A percentile compares a stretch with the other conserved stretches of the same genome.
phyloP scores from a whole-genome alignment of 2,329 filamentous ascomycete species.

The Cordyceps cateniannulata region DNA sequence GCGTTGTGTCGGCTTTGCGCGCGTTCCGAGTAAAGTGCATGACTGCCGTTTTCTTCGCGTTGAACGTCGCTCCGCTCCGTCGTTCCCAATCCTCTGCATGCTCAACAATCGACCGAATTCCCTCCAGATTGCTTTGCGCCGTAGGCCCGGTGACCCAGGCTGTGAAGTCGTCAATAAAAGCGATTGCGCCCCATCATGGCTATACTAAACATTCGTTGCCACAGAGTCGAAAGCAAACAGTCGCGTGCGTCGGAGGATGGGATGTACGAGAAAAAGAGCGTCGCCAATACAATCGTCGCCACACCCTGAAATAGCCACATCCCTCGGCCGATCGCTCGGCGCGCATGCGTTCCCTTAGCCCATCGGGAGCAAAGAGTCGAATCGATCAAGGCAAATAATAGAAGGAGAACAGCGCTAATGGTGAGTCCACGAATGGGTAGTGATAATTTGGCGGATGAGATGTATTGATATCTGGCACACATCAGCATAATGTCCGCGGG shows the following conservation, averaged over 20 bases:
- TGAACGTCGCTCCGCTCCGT: conserved; percentile 21
- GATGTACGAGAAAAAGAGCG: no score
- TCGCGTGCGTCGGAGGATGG: no score
- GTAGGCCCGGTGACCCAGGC: conserved; percentile 15
- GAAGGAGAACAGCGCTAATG: background rate
- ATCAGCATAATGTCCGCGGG: background rate
- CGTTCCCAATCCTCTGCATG: conserved; percentile 18
- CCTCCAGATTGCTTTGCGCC: conserved; percentile 15
- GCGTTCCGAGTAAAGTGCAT: conserved; percentile 15
- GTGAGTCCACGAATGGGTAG: background rate
- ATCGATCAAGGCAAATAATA: background rate
- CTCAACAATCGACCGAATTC: conserved; percentile 20
- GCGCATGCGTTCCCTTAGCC: background rate
- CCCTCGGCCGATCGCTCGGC: background rate
- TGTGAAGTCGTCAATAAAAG: conserved; percentile 15
- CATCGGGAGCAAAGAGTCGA: background rate
- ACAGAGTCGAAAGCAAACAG: background rate
- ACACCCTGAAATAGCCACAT: no score
- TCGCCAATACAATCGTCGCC: no score
- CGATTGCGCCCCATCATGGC: conserved; percentile 5
- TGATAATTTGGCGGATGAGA: background rate
- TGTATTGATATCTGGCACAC: background rate
- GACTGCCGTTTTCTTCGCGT: conserved; percentile 20
- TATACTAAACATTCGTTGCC: conserved; percentile 10
- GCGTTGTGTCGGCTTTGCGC: background rate